Percentiles rank a stretch among this genome's conserved stretches.
Conservation (phyloP, 2,329 filamentous ascomycete genomes). For the Passalora sequoiae region DNA sequence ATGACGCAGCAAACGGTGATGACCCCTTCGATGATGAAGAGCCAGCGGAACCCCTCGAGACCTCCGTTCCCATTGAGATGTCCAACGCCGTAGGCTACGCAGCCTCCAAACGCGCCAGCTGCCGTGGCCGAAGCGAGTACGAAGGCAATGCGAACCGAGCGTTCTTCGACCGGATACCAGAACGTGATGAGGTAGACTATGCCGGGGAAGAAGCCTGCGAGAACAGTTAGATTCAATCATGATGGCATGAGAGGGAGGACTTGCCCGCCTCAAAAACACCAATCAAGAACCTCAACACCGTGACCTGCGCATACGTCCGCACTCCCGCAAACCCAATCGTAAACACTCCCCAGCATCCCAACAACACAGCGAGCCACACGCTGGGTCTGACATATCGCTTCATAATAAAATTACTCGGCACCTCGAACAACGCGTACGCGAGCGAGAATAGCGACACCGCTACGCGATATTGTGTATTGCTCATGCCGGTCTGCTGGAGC, state of each 20-base stretch:
- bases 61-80: slow-evolving; percentile 39
- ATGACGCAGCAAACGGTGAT: slow-evolving; percentile 26
- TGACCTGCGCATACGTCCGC: slow-evolving; percentile 33
- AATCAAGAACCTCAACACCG: slow-evolving; percentile 34
- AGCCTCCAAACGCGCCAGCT: slow-evolving; percentile 50
- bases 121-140: slow-evolving; percentile 53
- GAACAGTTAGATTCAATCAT: background rate
- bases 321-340: slow-evolving; percentile 38
- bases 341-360: slow-evolving; percentile 37
- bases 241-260: too few relatives aligned
- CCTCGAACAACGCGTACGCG: slow-evolving; percentile 32
- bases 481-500: slow-evolving; percentile 57
- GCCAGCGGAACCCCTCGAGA: slow-evolving; percentile 45
- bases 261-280: slow-evolving; percentile 36
- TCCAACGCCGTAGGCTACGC: slow-evolving; percentile 61
- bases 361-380: slow-evolving; percentile 37
- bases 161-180: slow-evolving; percentile 54
- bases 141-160: slow-evolving; percentile 54
- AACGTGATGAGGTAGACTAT: slow-evolving; percentile 36
- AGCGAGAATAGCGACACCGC: slow-evolving; percentile 33
- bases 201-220: slow-evolving; percentile 34
- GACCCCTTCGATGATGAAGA: slow-evolving; percentile 27
- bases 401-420: slow-evolving; percentile 38
- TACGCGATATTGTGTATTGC: slow-evolving; percentile 54
- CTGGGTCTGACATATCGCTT: slow-evolving; percentile 37